A percentile compares a stretch with the other conserved stretches of the same genome.
phyloP scores from a whole-genome alignment of 1,284 basidiomycete genomes.

The Leccinum angustisporum region DNA sequence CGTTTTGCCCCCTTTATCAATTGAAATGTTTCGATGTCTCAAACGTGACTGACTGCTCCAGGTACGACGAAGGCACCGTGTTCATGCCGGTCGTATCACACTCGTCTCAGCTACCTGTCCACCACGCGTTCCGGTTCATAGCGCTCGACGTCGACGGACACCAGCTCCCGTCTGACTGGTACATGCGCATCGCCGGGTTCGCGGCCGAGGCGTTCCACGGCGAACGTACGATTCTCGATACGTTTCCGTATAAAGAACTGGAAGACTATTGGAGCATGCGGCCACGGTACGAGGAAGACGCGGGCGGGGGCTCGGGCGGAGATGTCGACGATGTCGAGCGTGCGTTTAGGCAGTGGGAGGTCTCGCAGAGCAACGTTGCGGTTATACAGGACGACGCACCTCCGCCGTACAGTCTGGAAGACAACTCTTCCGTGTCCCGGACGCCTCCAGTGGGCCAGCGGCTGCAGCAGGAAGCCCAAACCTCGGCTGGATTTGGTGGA shows the following conservation, averaged over 20 bases:
- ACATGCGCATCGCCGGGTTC: conserved; percentile 75
- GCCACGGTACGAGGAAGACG: conserved; percentile 53
- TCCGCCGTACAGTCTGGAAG: conserved; percentile 67
- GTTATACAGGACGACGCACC: conserved; percentile 47
- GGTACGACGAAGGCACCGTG: conserved; percentile 79
- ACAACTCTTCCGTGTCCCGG: conserved; percentile 31
- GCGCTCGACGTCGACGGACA: conserved; percentile 72
- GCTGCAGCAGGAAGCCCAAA: neutral
- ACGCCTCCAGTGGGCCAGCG: neutral
- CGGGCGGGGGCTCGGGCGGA: neutral
- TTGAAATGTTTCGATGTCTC: conserved; percentile 1
- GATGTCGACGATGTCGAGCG: conserved; percentile 12
- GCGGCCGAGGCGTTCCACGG: conserved; percentile 65
- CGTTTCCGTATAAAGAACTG: conserved; percentile 68
- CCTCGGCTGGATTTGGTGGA: neutral
- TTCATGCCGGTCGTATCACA: conserved; percentile 66
- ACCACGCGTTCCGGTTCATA: conserved; percentile 56
- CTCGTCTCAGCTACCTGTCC: conserved; percentile 56
- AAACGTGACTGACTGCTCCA: conserved; percentile 25
- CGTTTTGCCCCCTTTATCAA: conserved; percentile 30
- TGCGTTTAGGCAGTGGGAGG: conserved; percentile 20
- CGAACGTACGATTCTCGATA: conserved; percentile 58
- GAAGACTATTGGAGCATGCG: conserved; percentile 70
- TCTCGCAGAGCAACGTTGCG: neutral
- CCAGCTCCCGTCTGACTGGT: conserved; percentile 76